Evolutionary conservation across 495 filamentous ascomycete species (phyloP).

Genomic region (Podospora conica): DNA sequence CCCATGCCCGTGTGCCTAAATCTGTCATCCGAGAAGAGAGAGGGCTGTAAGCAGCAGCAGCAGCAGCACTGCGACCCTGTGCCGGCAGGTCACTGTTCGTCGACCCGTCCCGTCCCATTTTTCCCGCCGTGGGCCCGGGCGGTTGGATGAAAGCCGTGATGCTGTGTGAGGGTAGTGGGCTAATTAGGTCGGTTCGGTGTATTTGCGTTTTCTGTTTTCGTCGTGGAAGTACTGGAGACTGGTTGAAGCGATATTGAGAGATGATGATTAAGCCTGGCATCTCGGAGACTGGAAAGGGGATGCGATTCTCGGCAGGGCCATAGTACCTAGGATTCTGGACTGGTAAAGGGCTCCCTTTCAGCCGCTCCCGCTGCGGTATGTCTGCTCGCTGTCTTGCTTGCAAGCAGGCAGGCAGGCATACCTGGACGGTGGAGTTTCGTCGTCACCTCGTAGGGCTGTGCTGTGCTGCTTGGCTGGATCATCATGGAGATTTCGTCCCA

Average conservation of each 20-base stretch:
- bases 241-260: background rate
- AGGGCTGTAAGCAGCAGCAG: background rate
- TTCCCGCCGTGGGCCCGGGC: background rate
- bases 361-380: background rate
- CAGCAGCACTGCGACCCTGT: background rate
- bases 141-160: background rate
- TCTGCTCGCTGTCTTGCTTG: background rate
- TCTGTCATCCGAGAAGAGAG: background rate
- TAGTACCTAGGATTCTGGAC: too few relatives aligned
- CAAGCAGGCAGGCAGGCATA: background rate
- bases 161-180: background rate
- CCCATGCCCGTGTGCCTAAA: background rate
- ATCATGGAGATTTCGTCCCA: background rate
- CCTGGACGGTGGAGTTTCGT: background rate
- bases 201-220: background rate
- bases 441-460: background rate
- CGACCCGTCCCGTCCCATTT: background rate
- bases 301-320: background rate
- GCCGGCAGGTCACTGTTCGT: background rate
- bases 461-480: background rate
- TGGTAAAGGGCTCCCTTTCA: background rate
- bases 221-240: background rate
- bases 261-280: background rate
- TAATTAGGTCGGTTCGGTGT: background rate
- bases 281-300: background rate